A percentile compares a stretch with the other conserved stretches of the same genome.
phyloP scores from a whole-genome alignment of 805 yeast species.

The Suhomyces faveliae region DNA sequence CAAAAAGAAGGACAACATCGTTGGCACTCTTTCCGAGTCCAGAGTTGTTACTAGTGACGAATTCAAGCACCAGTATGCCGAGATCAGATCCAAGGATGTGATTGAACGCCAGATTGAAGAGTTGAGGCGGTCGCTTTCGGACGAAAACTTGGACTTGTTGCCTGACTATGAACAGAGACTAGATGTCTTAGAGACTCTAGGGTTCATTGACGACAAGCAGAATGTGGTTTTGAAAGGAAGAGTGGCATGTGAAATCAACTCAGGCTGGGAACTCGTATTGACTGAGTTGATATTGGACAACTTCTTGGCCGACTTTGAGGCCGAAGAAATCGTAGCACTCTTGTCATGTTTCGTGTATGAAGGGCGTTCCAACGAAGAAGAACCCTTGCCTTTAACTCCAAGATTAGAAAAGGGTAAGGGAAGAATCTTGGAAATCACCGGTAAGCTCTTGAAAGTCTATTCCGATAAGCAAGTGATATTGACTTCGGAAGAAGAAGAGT shows the following conservation, averaged over 20 bases:
- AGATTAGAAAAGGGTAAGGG: constrained; percentile 68
- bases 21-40: constrained; percentile 25
- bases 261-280: constrained; percentile 86
- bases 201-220: constrained; percentile 70
- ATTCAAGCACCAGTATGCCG: constrained; percentile 45
- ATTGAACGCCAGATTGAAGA: constrained; percentile 52
- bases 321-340: constrained; percentile 95
- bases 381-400: constrained; percentile 68
- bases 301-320: constrained; percentile 87
- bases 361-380: constrained; percentile 67
- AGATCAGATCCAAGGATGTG: constrained; percentile 44
- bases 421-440: constrained; percentile 69
- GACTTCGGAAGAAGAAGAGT: constrained; percentile 82
- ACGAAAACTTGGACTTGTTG: constrained; percentile 81
- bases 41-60: constrained; percentile 36
- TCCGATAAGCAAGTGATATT: constrained; percentile 67
- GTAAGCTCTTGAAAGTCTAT: constrained; percentile 58
- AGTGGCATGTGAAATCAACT: constrained; percentile 87
- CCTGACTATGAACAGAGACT: constrained; percentile 94
- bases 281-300: constrained; percentile 91
- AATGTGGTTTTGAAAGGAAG: constrained; percentile 87
- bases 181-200: constrained; percentile 71
- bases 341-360: constrained; percentile 91
- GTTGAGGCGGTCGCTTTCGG: constrained; percentile 66
- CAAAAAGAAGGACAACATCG: constrained; percentile 34